Conservation (phyloP, 2,329 filamentous ascomycete species). For the Xylaria hypoxylon region DNA sequence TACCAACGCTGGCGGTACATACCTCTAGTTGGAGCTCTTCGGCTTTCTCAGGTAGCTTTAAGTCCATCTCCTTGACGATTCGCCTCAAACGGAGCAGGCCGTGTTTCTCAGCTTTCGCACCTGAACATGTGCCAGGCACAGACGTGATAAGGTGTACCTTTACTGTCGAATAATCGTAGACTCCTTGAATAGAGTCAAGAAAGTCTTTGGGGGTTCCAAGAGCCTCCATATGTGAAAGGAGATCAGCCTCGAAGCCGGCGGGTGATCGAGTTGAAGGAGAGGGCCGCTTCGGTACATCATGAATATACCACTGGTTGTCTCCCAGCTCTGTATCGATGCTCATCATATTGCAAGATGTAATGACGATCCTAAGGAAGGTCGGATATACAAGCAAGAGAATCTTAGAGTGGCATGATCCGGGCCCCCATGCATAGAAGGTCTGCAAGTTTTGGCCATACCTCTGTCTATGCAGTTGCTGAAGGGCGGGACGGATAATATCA, state of each 20-base stretch:
- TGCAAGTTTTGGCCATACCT: slow-evolving; percentile 43
- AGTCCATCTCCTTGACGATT: slow-evolving; percentile 32
- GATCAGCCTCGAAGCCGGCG: slow-evolving; percentile 38
- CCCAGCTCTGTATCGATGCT: slow-evolving; percentile 42
- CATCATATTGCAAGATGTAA: slow-evolving; percentile 49
- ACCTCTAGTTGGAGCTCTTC: slow-evolving; percentile 41
- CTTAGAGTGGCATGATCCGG: slow-evolving; percentile 44
- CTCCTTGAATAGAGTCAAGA: slow-evolving; percentile 40
- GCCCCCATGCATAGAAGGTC: slow-evolving; percentile 43
- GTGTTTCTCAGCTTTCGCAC: slow-evolving; percentile 40
- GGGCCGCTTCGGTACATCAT: slow-evolving; percentile 42
- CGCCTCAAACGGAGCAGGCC: slow-evolving; percentile 43
- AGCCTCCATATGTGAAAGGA: slow-evolving; percentile 40
- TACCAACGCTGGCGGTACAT: slow-evolving; percentile 43
- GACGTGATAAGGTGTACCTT: slow-evolving; percentile 45
- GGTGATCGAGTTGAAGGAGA: slow-evolving; percentile 1
- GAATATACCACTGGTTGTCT: slow-evolving; percentile 49
- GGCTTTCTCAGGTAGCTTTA: slow-evolving; percentile 31
- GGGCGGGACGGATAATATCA: slow-evolving; percentile 30
- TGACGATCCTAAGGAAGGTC: slow-evolving; percentile 42
- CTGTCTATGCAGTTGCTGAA: slow-evolving; percentile 34
- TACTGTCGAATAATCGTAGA: slow-evolving; percentile 43
- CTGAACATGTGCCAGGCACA: slow-evolving; percentile 38
- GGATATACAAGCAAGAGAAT: slow-evolving; percentile 44
- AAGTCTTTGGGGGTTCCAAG: slow-evolving; percentile 41